Conservation (phyloP, 2,329 filamentous ascomycete genomes). For the Alternaria arborescens region DNA sequence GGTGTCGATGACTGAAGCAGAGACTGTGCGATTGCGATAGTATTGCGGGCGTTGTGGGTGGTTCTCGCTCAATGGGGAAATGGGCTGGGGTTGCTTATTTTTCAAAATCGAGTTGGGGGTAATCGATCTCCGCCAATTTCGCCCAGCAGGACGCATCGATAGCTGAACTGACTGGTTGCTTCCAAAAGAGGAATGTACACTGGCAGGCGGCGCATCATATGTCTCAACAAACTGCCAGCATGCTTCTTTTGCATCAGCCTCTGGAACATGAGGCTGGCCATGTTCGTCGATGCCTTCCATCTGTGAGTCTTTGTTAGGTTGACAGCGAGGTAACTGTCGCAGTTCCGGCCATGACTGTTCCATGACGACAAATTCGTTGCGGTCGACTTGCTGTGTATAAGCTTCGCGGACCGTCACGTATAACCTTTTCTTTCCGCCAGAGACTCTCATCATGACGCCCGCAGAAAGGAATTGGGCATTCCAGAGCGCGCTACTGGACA, state of each 20-base stretch:
- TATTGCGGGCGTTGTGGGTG: slow-evolving; percentile 38
- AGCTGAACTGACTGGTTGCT: slow-evolving; percentile 45
- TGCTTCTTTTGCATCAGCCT: slow-evolving; percentile 69
- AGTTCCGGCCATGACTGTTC: slow-evolving; percentile 69
- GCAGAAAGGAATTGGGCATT: slow-evolving; percentile 74
- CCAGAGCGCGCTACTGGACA: slow-evolving; percentile 77
- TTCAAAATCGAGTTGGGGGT: slow-evolving; percentile 46
- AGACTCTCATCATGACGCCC: slow-evolving; percentile 76
- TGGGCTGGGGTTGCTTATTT: slow-evolving; percentile 40
- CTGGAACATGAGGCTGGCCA: slow-evolving; percentile 59
- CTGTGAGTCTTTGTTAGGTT: slow-evolving; percentile 54
- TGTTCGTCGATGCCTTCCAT: slow-evolving; percentile 47
- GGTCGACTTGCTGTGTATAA: slow-evolving; percentile 70
- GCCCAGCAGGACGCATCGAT: slow-evolving; percentile 46
- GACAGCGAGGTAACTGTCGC: slow-evolving; percentile 67
- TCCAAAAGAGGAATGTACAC: slow-evolving; percentile 57
- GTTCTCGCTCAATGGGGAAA: slow-evolving; percentile 49
- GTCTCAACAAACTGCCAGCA: slow-evolving; percentile 74
- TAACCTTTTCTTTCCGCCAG: slow-evolving; percentile 67
- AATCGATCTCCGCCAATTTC: slow-evolving; percentile 47
- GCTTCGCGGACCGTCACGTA: slow-evolving; percentile 80
- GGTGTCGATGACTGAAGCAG: slow-evolving; percentile 40
- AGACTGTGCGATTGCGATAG: slow-evolving; percentile 36
- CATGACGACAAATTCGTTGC: slow-evolving; percentile 18
- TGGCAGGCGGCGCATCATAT: slow-evolving; percentile 65